phyloP scores from a whole-genome alignment of 78 protist species.

The Protostelium mycophagum region DNA sequence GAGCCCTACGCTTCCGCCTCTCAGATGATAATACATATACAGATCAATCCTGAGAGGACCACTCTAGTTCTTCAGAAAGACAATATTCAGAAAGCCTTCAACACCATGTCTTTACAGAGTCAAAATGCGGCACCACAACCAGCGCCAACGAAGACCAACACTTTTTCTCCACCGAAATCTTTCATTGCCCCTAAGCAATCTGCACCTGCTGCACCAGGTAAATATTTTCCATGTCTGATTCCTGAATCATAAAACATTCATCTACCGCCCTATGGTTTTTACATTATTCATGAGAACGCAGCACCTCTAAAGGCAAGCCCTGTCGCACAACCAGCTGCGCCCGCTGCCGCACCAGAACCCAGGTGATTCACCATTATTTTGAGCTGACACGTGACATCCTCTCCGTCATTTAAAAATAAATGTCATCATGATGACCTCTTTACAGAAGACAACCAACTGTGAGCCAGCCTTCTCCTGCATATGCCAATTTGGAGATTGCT shows the following conservation, averaged over 20 bases:
- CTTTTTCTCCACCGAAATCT: background rate
- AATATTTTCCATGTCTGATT: background rate
- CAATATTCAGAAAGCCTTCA: background rate
- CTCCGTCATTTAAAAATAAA: background rate
- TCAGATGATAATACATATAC: background rate
- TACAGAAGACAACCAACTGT: background rate
- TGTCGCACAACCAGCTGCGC: constrained; percentile 18
- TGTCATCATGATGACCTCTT: background rate
- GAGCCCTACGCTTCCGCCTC: background rate
- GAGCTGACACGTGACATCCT: background rate
- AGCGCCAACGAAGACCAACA: background rate
- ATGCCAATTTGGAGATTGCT: background rate
- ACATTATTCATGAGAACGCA: background rate
- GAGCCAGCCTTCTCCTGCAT: background rate
- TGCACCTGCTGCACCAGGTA: background rate
- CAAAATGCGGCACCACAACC: background rate
- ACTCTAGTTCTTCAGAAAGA: background rate
- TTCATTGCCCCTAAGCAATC: background rate
- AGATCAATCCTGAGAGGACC: background rate
- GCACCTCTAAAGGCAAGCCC: too few relatives aligned
- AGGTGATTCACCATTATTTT: background rate
- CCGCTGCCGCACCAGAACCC: constrained; percentile 4
- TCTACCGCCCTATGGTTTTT: background rate
- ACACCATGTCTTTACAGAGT: background rate
- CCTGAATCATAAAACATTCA: background rate